Conservation (phyloP, 2,329 filamentous ascomycete species). For the Amauroascus niger region DNA sequence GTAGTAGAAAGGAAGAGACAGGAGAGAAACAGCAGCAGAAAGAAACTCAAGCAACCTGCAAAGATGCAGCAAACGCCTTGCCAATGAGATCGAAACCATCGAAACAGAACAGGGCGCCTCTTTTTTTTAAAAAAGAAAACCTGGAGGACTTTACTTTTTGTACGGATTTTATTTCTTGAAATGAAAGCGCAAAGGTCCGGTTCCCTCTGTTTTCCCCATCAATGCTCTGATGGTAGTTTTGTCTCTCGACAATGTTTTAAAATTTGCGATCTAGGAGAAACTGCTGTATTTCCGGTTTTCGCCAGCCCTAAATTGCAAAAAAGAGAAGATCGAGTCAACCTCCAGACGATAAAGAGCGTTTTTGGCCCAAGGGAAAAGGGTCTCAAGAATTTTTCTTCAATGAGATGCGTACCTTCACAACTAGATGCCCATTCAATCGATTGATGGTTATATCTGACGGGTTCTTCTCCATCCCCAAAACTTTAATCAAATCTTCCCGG, state of each 20-base stretch:
- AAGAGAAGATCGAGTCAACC: background rate
- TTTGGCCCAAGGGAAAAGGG: background rate
- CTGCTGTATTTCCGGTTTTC: slow-evolving; percentile 40
- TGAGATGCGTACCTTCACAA: slow-evolving; percentile 53
- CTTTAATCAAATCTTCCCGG: slow-evolving; percentile 51
- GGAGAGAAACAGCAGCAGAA: background rate
- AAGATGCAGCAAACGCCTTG: slow-evolving; percentile 6
- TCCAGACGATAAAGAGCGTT: background rate
- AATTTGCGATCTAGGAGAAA: slow-evolving; percentile 42
- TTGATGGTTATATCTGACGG: slow-evolving; percentile 42
- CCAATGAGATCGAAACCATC: background rate
- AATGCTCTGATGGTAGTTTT: no score
- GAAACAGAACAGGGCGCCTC: background rate
- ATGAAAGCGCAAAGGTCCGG: background rate
- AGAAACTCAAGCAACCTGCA: background rate
- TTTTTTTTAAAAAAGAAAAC: background rate
- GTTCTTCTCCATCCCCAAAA: slow-evolving; percentile 46
- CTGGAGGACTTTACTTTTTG: background rate
- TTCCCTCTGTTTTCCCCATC: no score
- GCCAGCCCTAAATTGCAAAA: slow-evolving; percentile 37
- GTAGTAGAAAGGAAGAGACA: no score
- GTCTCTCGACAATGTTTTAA: slow-evolving; percentile 18
- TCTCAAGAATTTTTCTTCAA: background rate
- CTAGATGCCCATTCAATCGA: slow-evolving; percentile 59
- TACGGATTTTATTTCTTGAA: background rate